Percentiles rank a stretch among this genome's conserved stretches.
Conservation (phyloP, 73 alveolate species). For the Paramecium pentaurelia region DNA sequence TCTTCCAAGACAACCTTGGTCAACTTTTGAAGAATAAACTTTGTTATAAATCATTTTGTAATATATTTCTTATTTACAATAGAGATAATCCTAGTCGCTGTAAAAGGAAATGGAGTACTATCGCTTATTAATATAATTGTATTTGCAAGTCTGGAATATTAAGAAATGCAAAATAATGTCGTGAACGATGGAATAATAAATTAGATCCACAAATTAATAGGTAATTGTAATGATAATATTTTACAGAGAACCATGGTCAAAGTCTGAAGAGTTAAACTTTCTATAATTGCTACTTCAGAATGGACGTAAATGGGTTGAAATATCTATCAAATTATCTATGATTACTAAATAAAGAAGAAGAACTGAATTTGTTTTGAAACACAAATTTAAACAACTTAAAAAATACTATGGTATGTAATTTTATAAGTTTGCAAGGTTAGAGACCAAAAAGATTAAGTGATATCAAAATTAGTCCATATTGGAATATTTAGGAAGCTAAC, state of each 20-base stretch:
- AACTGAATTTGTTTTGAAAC: constrained; percentile 10
- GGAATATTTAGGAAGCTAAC: neutral
- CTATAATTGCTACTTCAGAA: neutral
- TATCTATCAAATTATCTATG: neutral
- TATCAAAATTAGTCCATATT: neutral
- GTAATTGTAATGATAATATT: neutral
- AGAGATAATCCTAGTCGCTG: neutral
- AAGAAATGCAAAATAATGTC: constrained; percentile 71
- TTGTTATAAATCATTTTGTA: neutral
- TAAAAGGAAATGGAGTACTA: constrained; percentile 5
- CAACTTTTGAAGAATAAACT: neutral
- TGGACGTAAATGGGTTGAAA: constrained; percentile 39
- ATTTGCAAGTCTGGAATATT: neutral
- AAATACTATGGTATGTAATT: neutral
- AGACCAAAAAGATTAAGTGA: neutral
- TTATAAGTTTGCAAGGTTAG: neutral
- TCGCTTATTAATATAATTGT: neutral
- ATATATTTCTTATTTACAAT: neutral
- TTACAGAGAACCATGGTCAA: neutral
- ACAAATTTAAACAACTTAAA: neutral
- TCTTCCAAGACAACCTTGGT: neutral
- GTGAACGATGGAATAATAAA: constrained; percentile 91
- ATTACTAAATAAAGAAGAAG: neutral
- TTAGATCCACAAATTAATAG: constrained; percentile 79
- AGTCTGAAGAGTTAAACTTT: constrained; percentile 15